Evolutionary conservation across 192 early-diverging fungal species (phyloP).

Genomic region (Paraglomus brasilianum): DNA sequence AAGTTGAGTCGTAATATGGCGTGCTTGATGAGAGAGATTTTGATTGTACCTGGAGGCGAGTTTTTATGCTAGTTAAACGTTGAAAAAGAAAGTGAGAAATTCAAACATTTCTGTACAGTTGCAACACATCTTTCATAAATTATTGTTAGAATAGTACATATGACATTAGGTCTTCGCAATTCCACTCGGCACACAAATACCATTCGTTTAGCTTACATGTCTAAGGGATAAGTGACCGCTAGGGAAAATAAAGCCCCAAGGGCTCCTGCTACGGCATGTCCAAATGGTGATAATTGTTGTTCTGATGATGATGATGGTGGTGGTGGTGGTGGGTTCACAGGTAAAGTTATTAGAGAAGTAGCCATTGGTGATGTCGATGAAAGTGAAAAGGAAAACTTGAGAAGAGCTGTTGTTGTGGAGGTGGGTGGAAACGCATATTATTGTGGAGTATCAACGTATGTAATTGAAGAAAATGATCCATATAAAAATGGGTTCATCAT

Average conservation of each 20-base stretch:
- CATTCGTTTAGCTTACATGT: conserved; percentile 77
- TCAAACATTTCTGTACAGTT: not conserved
- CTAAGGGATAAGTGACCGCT: conserved; percentile 89
- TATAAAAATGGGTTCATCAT: no score
- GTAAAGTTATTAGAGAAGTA: no score
- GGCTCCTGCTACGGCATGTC: conserved; percentile 90
- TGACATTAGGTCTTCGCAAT: not conserved
- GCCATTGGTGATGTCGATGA: no score
- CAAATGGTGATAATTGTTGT: conserved; percentile 70
- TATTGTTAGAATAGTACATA: conserved; percentile 13
- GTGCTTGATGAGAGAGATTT: conserved; percentile 41
- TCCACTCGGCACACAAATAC: not conserved
- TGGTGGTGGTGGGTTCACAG: no score
- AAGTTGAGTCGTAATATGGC: conserved; percentile 58
- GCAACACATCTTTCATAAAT: not conserved
- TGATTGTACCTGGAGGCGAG: conserved; percentile 94
- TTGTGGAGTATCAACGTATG: no score
- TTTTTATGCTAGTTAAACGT: conserved; percentile 76
- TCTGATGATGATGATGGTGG: no score
- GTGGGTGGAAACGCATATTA: no score
- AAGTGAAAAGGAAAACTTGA: no score
- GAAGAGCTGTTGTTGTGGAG: no score
- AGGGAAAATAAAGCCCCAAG: conserved; percentile 90
- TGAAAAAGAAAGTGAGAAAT: not conserved
- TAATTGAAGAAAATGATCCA: no score